phyloP scores from a whole-genome alignment of 305 asterid species.

The Fraxinus paxiana region DNA sequence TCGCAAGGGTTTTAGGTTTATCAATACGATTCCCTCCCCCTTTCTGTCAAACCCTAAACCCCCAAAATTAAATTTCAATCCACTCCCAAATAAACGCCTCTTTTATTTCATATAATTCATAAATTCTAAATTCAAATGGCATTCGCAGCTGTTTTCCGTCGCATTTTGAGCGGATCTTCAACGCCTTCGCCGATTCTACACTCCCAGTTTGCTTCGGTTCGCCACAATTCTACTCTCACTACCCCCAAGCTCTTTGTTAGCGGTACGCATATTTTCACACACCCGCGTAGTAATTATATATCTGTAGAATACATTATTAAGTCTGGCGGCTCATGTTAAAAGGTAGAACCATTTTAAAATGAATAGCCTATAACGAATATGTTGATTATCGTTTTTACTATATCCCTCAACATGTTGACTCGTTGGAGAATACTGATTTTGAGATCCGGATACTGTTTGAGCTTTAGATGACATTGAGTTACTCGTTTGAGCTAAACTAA shows the following conservation, averaged over 20 bases:
- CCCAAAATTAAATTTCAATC: not conserved
- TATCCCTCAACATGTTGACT: not conserved
- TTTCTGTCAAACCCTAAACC: not conserved
- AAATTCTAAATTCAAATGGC: conserved; percentile 44
- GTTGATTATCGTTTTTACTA: not conserved
- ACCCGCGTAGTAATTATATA: not conserved
- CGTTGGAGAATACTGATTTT: not conserved
- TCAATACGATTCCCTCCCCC: not conserved
- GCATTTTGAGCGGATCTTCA: conserved; percentile 45
- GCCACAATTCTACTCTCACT: conserved; percentile 61
- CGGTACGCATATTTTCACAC: conserved; percentile 39
- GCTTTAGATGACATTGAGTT: not conserved
- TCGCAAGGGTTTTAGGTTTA: not conserved
- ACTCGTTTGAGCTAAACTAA: not conserved
- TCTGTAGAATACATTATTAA: not conserved
- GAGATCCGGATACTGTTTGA: not conserved
- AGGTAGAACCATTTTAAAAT: not conserved
- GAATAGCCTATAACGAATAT: not conserved
- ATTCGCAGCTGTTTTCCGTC: conserved; percentile 52
- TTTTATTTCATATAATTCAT: not conserved
- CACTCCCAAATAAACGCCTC: not conserved
- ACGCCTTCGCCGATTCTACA: conserved; percentile 39
- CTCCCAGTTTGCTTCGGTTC: conserved; percentile 51
- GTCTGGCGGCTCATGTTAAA: not conserved
- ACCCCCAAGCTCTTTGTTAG: conserved; percentile 81